phyloP scores from a whole-genome alignment of 371 early-diverging fungal species.

The Apophysomyces ossiformis region DNA sequence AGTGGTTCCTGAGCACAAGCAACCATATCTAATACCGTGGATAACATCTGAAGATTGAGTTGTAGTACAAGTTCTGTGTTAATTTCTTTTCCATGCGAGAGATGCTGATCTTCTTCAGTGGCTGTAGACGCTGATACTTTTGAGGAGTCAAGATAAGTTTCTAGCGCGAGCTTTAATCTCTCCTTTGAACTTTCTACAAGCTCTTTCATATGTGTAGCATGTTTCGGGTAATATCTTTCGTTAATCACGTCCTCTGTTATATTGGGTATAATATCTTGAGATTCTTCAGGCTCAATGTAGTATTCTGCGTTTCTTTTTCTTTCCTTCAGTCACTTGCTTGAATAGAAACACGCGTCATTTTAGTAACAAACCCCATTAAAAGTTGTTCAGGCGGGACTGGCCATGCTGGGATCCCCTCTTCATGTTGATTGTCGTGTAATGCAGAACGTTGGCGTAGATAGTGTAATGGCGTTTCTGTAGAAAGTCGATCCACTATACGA shows the following conservation, averaged over 20 bases:
- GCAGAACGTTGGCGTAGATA: no score
- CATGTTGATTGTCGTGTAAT: neutral
- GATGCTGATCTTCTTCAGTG: neutral
- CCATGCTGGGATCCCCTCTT: neutral
- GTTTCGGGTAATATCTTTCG: neutral
- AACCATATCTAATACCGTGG: neutral
- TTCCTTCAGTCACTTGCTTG: neutral
- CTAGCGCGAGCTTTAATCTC: neutral
- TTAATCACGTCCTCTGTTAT: neutral
- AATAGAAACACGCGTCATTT: neutral
- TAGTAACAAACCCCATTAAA: neutral
- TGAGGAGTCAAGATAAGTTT: neutral
- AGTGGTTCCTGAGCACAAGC: neutral
- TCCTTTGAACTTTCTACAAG: neutral
- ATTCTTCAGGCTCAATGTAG: neutral
- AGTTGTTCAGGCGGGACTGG: neutral
- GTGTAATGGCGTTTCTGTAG: no score
- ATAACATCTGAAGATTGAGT: conserved; percentile 3
- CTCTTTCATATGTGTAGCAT: neutral
- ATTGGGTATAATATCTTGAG: neutral
- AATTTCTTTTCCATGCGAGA: neutral
- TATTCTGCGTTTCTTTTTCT: neutral
- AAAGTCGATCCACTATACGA: no score
- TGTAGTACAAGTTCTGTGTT: neutral
- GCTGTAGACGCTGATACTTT: no score